phyloP scores from a whole-genome alignment of 805 yeast species.

The Tetrapisispora nanseiensis region DNA sequence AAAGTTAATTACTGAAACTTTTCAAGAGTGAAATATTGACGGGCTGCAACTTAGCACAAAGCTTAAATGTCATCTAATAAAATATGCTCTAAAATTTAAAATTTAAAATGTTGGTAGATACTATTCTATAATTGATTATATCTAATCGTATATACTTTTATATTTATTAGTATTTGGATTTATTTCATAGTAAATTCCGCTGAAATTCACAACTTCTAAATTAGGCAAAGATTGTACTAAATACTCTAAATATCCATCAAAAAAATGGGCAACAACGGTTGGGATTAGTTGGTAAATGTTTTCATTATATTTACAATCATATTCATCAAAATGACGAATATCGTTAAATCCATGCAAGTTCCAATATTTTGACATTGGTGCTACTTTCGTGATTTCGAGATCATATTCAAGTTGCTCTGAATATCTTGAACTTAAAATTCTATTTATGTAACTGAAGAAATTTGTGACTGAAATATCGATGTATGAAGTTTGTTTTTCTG shows the following conservation, averaged over 20 bases:
- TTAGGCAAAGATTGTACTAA: constrained; percentile 29
- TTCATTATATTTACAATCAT: constrained; percentile 36
- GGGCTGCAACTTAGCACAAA: too few relatives aligned
- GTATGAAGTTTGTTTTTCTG: constrained; percentile 35
- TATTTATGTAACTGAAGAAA: constrained; percentile 44
- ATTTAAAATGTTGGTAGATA: too few relatives aligned
- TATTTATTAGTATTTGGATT: constrained; percentile 7
- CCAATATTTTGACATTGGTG: constrained; percentile 35
- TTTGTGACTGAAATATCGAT: constrained; percentile 55
- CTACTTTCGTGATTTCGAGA: constrained; percentile 23
- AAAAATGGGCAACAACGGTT: constrained; percentile 39
- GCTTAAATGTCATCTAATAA: too few relatives aligned
- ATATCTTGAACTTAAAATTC: constrained; percentile 33
- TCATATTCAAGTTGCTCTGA: constrained; percentile 20
- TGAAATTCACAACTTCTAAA: constrained; percentile 28
- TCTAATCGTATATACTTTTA: not conserved
- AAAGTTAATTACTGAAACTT: too few relatives aligned
- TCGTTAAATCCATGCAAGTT: constrained; percentile 39
- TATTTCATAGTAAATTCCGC: constrained; percentile 35
- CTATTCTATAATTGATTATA: too few relatives aligned
- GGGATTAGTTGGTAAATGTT: constrained; percentile 34
- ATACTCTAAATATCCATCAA: constrained; percentile 33
- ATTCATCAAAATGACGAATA: constrained; percentile 33
- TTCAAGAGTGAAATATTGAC: too few relatives aligned
- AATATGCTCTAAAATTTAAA: too few relatives aligned